These are phyloP conservation scores for Nakazawaea ambrosiae DNA, from an alignment of 805 yeast genomes.

Conservation along the genomic window DNA sequence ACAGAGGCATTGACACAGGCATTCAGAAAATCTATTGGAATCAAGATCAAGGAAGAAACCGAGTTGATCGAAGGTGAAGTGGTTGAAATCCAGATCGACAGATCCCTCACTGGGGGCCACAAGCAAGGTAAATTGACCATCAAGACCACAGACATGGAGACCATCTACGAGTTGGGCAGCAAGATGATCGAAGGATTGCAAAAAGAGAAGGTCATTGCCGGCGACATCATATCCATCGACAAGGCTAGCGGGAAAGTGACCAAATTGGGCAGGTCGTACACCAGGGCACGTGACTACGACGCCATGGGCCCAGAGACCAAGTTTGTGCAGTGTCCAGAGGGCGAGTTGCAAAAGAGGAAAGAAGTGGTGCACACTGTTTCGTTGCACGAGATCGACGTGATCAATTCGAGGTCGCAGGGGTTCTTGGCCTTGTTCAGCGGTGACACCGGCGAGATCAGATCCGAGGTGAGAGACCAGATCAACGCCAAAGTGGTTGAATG, in stretches of 20 bases:
- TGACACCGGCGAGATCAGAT: constrained; percentile 95
- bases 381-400: constrained; percentile 94
- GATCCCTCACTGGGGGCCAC: constrained; percentile 94
- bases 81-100: constrained; percentile 90
- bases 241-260: constrained; percentile 92
- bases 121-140: constrained; percentile 97
- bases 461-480: constrained; percentile 94
- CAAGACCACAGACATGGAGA: constrained; percentile 97
- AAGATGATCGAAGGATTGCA: constrained; percentile 93
- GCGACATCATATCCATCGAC: constrained; percentile 93
- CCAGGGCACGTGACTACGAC: constrained; percentile 95
- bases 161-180: constrained; percentile 90
- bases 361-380: constrained; percentile 98
- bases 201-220: constrained; percentile 92
- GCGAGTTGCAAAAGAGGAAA: constrained; percentile 93
- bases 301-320: constrained; percentile 98
- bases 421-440: constrained; percentile 93
- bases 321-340: constrained; percentile 97
- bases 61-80: constrained; percentile 99
- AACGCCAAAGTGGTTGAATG: constrained; percentile 96
- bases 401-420: constrained; percentile 96
- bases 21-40: constrained; percentile 91
- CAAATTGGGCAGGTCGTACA: constrained; percentile 91
- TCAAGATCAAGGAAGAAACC: constrained; percentile 92
- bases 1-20: constrained; percentile 97